phyloP scores from a whole-genome alignment of 305 asterid genomes.

The Withania somnifera region DNA sequence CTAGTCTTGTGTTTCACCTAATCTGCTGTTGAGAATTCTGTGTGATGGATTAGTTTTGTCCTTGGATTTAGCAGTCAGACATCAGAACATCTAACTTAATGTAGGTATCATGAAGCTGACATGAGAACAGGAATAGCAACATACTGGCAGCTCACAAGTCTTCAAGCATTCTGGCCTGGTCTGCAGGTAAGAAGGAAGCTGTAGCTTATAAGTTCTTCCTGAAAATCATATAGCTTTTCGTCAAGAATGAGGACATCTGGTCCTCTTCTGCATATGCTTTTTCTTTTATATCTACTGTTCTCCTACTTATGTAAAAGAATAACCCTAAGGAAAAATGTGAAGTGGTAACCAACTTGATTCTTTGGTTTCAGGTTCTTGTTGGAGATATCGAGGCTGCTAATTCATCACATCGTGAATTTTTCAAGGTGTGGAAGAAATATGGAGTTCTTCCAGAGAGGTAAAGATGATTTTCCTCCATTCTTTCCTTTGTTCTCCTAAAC shows the following conservation, averaged over 20 bases:
- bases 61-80: not conserved
- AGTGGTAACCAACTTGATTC: slow-evolving; percentile 17
- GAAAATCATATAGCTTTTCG: not conserved
- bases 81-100: not conserved
- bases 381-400: slow-evolving; percentile 91
- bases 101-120: slow-evolving; percentile 98
- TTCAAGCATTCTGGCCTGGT: slow-evolving; percentile 99
- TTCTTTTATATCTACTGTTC: no score
- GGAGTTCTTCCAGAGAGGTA: slow-evolving; percentile 96
- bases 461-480: not conserved
- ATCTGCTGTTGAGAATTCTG: not conserved
- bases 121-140: slow-evolving; percentile 98
- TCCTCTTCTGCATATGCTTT: not conserved
- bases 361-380: slow-evolving; percentile 58
- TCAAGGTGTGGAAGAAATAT: slow-evolving; percentile 67
- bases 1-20: not conserved
- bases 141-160: slow-evolving; percentile 97
- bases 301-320: not conserved
- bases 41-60: not conserved
- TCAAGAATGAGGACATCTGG: not conserved
- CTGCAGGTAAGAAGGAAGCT: slow-evolving; percentile 45
- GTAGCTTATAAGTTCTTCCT: not conserved
- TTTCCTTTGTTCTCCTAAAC: not conserved
- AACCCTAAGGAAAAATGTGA: not conserved
- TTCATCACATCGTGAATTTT: slow-evolving; percentile 84